Evolutionary conservation across 805 yeast genomes (phyloP).

Genomic region (Lipomyces yamanashiensis): DNA sequence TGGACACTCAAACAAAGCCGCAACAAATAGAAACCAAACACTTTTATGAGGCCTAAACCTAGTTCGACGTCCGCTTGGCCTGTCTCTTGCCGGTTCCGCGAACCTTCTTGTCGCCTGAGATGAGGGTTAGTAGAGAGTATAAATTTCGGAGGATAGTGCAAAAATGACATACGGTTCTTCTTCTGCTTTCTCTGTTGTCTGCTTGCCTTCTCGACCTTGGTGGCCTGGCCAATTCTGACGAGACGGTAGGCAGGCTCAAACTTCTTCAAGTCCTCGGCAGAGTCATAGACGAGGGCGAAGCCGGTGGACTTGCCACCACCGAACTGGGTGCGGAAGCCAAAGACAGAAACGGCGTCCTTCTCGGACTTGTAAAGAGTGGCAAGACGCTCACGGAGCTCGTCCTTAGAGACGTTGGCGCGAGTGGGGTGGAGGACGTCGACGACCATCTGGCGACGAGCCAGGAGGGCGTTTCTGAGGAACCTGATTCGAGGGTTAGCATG

Average conservation of each 20-base stretch:
- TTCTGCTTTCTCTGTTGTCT: conserved; percentile 99
- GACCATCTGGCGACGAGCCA: conserved; percentile 99
- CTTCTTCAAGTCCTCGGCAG: conserved; percentile 95
- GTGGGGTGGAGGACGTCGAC: conserved; percentile 99
- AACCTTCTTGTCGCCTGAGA: conserved; percentile 77
- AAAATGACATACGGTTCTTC: conserved; percentile 78
- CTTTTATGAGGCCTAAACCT: conserved; percentile 22
- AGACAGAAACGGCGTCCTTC: conserved; percentile 93
- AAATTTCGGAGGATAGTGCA: too few species aligned
- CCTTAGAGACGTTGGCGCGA: conserved; percentile 99
- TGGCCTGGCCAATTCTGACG: conserved; percentile 97
- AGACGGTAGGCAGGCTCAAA: conserved; percentile 99
- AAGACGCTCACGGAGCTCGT: conserved; percentile 94
- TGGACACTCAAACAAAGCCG: conserved; percentile 17
- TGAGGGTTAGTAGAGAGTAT: background rate
- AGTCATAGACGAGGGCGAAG: conserved; percentile 98
- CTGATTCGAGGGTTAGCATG: conserved; percentile 17
- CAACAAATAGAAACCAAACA: conserved; percentile 15
- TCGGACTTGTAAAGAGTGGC: conserved; percentile 89
- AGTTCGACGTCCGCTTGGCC: conserved; percentile 60
- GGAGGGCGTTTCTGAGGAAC: conserved; percentile 97
- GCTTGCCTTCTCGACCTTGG: conserved; percentile 94
- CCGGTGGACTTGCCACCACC: conserved; percentile 99
- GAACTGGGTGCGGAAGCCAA: conserved; percentile 98
- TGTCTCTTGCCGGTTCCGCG: conserved; percentile 97